These are phyloP conservation scores for Scedosporium boydii DNA, from an alignment of 2,329 filamentous ascomycete species.

Conservation along the genomic window DNA sequence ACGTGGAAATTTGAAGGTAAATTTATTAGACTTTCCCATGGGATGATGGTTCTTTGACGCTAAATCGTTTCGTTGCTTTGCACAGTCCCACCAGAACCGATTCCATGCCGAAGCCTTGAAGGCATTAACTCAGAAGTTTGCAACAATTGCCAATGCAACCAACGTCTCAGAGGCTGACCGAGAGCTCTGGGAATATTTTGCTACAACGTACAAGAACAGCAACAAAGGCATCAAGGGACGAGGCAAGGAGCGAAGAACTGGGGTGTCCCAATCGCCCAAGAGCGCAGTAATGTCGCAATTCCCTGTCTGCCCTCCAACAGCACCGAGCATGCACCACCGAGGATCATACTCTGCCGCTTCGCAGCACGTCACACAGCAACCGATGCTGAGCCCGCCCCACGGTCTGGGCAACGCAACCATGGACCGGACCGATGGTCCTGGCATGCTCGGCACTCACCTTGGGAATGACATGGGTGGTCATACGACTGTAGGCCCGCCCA, in stretches of 20 bases:
- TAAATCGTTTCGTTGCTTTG: neutral
- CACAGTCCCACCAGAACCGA: slow-evolving; percentile 81
- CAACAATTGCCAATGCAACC: slow-evolving; percentile 49
- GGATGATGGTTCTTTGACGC: neutral
- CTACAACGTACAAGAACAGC: slow-evolving; percentile 86
- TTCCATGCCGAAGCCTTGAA: slow-evolving; percentile 73
- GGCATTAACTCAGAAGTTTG: slow-evolving; percentile 61
- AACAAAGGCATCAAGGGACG: slow-evolving; percentile 98
- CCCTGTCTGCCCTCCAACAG: slow-evolving; percentile 1
- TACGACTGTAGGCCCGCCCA: neutral
- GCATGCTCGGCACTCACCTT: neutral
- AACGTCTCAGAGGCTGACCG: slow-evolving; percentile 58
- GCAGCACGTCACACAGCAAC: neutral
- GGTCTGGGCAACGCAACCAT: neutral
- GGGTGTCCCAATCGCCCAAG: slow-evolving; percentile 14
- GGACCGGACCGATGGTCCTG: neutral
- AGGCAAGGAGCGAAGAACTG: slow-evolving; percentile 68
- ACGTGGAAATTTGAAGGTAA: slow-evolving; percentile 82
- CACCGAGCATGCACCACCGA: neutral
- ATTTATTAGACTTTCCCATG: slow-evolving; percentile 6
- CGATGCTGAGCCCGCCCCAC: neutral
- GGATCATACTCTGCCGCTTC: neutral
- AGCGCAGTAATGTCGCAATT: slow-evolving; percentile 1
- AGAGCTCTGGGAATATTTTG: slow-evolving; percentile 77
- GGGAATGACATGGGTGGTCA: neutral